Percentiles rank a stretch among this genome's conserved stretches.
Evolutionary conservation across 192 early-diverging fungal species (phyloP).

Genomic region (Lunasporangiospora selenospora): DNA sequence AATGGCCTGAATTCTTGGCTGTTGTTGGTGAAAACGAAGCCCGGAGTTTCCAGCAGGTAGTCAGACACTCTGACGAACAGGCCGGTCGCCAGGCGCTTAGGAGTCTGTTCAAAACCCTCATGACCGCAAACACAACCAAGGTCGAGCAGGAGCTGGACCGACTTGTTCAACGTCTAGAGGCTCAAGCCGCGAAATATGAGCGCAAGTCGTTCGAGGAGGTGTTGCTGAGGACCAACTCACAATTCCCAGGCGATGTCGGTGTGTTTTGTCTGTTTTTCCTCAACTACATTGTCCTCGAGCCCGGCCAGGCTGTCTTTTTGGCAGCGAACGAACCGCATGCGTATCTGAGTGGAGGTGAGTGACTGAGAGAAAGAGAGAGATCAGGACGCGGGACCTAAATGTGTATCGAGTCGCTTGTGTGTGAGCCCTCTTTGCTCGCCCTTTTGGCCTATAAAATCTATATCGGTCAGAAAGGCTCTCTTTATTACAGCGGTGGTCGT

Average conservation of each 20-base stretch:
- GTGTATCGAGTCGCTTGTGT: no score
- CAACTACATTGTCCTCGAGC: conserved; percentile 80
- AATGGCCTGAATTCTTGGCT: conserved; percentile 81
- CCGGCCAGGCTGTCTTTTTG: conserved; percentile 93
- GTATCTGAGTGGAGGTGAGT: conserved; percentile 86
- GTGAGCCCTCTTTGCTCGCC: no score
- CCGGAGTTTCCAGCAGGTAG: conserved; percentile 51
- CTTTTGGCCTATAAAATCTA: no score
- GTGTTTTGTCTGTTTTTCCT: conserved; percentile 88
- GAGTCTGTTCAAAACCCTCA: conserved; percentile 65
- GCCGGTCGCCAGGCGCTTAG: conserved; percentile 53
- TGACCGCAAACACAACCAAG: conserved; percentile 52
- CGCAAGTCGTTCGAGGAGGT: conserved; percentile 64
- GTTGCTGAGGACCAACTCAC: conserved; percentile 71
- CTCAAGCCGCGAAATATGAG: conserved; percentile 3
- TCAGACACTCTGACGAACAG: conserved; percentile 46
- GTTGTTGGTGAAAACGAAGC: conserved; percentile 66
- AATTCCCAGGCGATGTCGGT: conserved; percentile 94
- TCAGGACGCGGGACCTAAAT: no score
- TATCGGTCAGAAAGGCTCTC: no score
- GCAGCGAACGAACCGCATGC: conserved; percentile 98
- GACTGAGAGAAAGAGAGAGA: no score
- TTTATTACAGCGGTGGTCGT: no score
- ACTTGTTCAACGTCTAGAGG: conserved; percentile 60
- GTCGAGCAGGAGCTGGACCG: conserved; percentile 60